Conservation (phyloP, 257 asterid genomes). For the Thymus quinquecostatus region DNA sequence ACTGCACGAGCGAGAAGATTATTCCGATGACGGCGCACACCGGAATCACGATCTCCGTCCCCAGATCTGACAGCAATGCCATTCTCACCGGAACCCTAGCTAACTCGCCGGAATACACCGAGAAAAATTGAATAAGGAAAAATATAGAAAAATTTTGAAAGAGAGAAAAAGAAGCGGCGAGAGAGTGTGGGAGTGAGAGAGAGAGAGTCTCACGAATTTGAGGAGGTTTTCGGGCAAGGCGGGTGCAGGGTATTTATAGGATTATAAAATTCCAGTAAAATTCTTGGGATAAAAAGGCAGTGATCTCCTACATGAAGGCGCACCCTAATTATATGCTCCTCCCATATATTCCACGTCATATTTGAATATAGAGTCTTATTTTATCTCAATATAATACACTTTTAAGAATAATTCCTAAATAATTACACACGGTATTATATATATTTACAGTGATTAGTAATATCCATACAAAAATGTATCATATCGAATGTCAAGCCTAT, state of each 20-base stretch:
- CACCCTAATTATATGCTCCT: not conserved
- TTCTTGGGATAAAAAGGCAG: conserved; percentile 21
- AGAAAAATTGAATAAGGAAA: not conserved
- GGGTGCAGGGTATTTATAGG: conserved; percentile 37
- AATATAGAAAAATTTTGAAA: not conserved
- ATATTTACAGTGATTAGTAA: no score
- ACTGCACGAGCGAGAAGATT: conserved; percentile 69
- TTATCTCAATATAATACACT: no score
- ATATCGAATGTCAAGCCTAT: no score
- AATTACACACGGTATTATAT: no score
- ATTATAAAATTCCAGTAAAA: not conserved
- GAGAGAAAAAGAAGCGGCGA: conserved; percentile 9
- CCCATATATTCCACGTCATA: not conserved
- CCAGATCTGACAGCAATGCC: conserved; percentile 75
- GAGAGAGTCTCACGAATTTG: conserved; percentile 21
- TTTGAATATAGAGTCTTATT: not conserved
- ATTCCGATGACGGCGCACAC: conserved; percentile 73
- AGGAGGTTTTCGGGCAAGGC: conserved; percentile 15
- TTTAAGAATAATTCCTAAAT: no score
- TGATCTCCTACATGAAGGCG: conserved; percentile 20
- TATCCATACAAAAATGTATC: no score
- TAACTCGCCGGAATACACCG: conserved; percentile 34
- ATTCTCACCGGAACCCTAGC: conserved; percentile 38
- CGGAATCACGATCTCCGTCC: conserved; percentile 71
- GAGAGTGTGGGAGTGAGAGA: not conserved